Evolutionary conservation across 352 stramenopile genomes (phyloP), one percentile per base, ranked within the genome.

Genomic region (Globisporangium cederbergense): DNA sequence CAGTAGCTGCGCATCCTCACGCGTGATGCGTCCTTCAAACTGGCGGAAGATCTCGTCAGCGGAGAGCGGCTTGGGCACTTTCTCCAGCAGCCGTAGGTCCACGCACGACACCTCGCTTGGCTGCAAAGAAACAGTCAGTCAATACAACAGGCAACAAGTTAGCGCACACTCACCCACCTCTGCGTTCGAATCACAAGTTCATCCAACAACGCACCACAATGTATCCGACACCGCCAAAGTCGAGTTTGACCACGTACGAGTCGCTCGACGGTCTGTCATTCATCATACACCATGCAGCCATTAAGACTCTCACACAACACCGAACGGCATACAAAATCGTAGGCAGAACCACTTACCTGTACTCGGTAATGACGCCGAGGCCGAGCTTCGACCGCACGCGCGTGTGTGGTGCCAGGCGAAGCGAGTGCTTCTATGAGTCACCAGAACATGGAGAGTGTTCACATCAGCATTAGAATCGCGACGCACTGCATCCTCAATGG

Each of bases 51-150:
- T 91, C 43, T 73, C 71, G 25, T 90, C 81, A 0, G 78, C 75
- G 32, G 74, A 88, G 20, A 93, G 66, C 34, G 86, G 86, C 45
- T 87, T 88, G 34, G 86, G 83, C 25, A 95, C 72, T 36, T 82
- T 86, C 1, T 71, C 64, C 1, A 95, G 71, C 18, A 95, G 66
- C 1, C 81, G 78, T 22, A 95, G 62, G 53, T 95, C 86, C 20
- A 95, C 74, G 14, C 79, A 86, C 1, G 66, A 63, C 53, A 91
- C 79, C 30, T 90, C 70, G 18, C 73, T 68, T 2, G 65, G 56
- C 73, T 86, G 77, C 42, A 77, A 22, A n/a, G 68, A 38, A 8
- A 58, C 20, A 36, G 30, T 45, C 5, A 64, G 49, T 28, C 5
- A 50, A 66, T 1, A 28, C 16, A 22, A 67, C 14, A 67, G 5